Evolutionary conservation across 768 basidiomycete genomes (phyloP).

Genomic region (Naganishia friedmannii): DNA sequence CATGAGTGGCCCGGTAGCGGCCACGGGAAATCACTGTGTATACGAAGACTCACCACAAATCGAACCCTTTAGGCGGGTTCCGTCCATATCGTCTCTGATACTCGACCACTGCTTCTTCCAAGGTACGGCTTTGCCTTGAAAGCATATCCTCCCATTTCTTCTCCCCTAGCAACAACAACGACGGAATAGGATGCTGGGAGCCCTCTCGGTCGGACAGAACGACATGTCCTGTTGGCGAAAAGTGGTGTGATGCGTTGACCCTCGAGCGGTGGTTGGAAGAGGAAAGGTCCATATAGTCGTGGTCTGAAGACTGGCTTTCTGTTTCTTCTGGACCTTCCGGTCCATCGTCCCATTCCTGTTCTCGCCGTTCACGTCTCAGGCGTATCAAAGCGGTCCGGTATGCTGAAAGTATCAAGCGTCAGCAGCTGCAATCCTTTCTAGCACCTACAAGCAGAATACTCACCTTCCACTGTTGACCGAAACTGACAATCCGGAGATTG

Average conservation of each 20-base stretch:
- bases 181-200: conserved; percentile 51
- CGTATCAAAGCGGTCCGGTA: conserved; percentile 45
- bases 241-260: conserved; percentile 29
- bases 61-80: conserved; percentile 53
- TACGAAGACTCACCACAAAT: conserved; percentile 47
- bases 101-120: conserved; percentile 50
- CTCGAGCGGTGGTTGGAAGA: conserved; percentile 12
- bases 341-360: neutral
- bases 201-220: conserved; percentile 32
- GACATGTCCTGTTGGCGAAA: conserved; percentile 47
- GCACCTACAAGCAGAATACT: neutral
- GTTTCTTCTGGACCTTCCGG: neutral
- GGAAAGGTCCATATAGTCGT: conserved; percentile 6
- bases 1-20: neutral
- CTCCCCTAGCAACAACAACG: conserved; percentile 49
- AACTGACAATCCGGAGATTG: conserved; percentile 12
- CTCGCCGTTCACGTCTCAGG: conserved; percentile 32
- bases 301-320: neutral
- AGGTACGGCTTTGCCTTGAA: conserved; percentile 48
- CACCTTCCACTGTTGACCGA: conserved; percentile 13
- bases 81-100: conserved; percentile 52
- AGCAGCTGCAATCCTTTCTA: neutral
- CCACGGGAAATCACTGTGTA: too few relatives aligned
- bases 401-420: conserved; percentile 22
- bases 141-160: conserved; percentile 50